phyloP scores from a whole-genome alignment of 2,329 filamentous ascomycete species.

The Stagonosporopsis tanaceti region DNA sequence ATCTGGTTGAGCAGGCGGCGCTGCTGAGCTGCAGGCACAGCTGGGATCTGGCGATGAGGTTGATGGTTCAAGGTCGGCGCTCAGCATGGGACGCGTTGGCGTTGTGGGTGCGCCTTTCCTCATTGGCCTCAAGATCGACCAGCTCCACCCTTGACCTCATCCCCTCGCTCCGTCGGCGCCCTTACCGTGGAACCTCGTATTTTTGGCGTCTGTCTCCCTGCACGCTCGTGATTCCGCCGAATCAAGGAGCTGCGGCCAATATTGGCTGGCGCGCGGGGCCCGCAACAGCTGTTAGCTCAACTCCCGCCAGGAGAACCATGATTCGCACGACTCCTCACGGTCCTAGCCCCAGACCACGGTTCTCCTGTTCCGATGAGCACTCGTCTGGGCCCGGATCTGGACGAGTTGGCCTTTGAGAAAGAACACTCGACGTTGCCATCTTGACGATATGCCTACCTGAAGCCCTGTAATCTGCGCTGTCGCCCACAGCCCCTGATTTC shows the following conservation, averaged over 20 bases:
- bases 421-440: slow-evolving; percentile 7
- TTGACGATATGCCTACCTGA: slow-evolving; percentile 5
- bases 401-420: slow-evolving; percentile 6
- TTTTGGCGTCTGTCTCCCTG: slow-evolving; percentile 10
- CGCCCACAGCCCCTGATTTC: slow-evolving; percentile 7
- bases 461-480: slow-evolving; percentile 1
- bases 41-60: slow-evolving; percentile 10
- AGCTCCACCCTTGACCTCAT: slow-evolving; percentile 12
- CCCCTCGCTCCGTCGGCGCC: slow-evolving; percentile 19
- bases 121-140: slow-evolving; percentile 18
- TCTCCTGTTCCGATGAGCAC: slow-evolving; percentile 1
- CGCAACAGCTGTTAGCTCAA: slow-evolving; percentile 6
- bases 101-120: slow-evolving; percentile 6
- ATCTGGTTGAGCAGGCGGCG: not conserved
- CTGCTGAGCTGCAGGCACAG: slow-evolving; percentile 6
- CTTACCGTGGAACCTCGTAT: slow-evolving; percentile 27
- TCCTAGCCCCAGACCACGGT: slow-evolving; percentile 15
- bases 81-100: not conserved
- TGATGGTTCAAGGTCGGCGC: slow-evolving; percentile 11
- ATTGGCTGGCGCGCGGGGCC: slow-evolving; percentile 13
- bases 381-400: slow-evolving; percentile 6
- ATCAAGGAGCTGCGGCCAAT: slow-evolving; percentile 16
- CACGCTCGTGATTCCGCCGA: slow-evolving; percentile 13
- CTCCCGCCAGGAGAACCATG: slow-evolving; percentile 5
- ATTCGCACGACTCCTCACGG: slow-evolving; percentile 11